Base-by-base conservation (phyloP, 345 rosid species). In the Corchorus capsularis region DNA sequence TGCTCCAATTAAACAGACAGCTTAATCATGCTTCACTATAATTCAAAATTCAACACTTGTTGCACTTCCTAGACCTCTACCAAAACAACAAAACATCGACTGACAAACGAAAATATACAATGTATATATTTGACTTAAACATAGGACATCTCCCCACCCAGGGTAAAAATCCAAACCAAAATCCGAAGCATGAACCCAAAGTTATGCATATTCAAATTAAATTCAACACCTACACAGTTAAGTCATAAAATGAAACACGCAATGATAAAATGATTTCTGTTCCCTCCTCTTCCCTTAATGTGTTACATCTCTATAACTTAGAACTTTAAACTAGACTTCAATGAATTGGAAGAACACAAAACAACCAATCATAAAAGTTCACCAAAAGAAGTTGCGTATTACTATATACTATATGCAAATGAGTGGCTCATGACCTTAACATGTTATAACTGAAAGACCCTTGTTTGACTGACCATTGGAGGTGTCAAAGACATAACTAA, bases 351-450 rank as follows among this genome's bases (percentile, higher is more conserved):
- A 32, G n/a, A 14, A 49, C 19, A 27, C n/a, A n/a, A n/a, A n/a
- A n/a, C n/a, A n/a, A 27, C 27, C 27, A 27, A 19, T 49, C 43
- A 22, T 41, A 45, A 43, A 65, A 8, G 6, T 64, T 6, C 19
- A 64, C 19, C 49, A 41, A 19, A 43, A 43, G 37, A 46, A 22
- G 54, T 67, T 32, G 8, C 37, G 3, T 45, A 46, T 46, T 39
- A 71, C 10, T n/a, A 22, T n/a, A 37, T 6, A n/a, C n/a, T 12
- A 50, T 2, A 71, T 19, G 75, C 53, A 66, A 79, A 57, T 9
- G 27, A 49, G 20, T 3, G 6, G 37, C 54, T 49, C 20, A 39
- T 17, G 35, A 37, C 16, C 37, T 37, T 52, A 50, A 3, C 12
- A 73, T 2, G 35, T 4, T 0, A 19, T 35, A 71, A 61, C 35